phyloP scores from a whole-genome alignment of 352 stramenopile species.

The Phytophthora pluvialis region DNA sequence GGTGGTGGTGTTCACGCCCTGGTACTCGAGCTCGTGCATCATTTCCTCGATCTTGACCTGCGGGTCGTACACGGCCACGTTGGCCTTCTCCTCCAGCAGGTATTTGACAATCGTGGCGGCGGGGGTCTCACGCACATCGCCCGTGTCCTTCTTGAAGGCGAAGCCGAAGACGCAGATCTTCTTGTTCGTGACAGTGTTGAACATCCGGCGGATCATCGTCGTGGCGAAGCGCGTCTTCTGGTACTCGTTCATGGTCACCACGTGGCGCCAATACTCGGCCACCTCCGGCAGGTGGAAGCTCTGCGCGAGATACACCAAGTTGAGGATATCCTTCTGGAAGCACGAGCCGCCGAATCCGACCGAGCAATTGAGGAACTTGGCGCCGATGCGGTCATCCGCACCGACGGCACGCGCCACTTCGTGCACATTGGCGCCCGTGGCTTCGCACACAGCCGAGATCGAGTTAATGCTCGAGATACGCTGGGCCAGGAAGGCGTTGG shows the following conservation, averaged over 20 bases:
- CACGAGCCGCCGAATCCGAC: slow-evolving; percentile 97
- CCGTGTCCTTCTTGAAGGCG: slow-evolving; percentile 99
- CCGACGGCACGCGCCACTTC: slow-evolving; percentile 98
- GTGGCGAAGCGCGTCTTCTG: slow-evolving; percentile 99
- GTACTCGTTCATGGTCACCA: slow-evolving; percentile 99
- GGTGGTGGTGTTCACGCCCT: slow-evolving; percentile 91
- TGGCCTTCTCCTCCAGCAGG: slow-evolving; percentile 96
- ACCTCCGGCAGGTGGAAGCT: slow-evolving; percentile 98
- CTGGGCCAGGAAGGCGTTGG: slow-evolving; percentile 99
- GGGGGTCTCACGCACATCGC: slow-evolving; percentile 98
- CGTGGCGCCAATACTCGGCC: slow-evolving; percentile 98
- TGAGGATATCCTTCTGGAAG: slow-evolving; percentile 95
- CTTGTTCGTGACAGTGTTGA: slow-evolving; percentile 99
- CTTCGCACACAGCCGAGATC: slow-evolving; percentile 99
- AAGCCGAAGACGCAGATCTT: slow-evolving; percentile 99
- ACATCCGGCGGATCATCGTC: slow-evolving; percentile 98
- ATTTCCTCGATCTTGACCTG: slow-evolving; percentile 97
- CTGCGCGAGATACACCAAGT: slow-evolving; percentile 99
- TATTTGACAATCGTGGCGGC: slow-evolving; percentile 97
- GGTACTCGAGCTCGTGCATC: slow-evolving; percentile 79
- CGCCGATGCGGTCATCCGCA: slow-evolving; percentile 98
- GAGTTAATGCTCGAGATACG: slow-evolving; percentile 99
- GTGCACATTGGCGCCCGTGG: slow-evolving; percentile 97
- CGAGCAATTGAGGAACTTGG: slow-evolving; percentile 97
- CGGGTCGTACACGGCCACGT: slow-evolving; percentile 98